phyloP scores from a whole-genome alignment of 192 early-diverging fungal genomes.

The Obelidium mucronatum region DNA sequence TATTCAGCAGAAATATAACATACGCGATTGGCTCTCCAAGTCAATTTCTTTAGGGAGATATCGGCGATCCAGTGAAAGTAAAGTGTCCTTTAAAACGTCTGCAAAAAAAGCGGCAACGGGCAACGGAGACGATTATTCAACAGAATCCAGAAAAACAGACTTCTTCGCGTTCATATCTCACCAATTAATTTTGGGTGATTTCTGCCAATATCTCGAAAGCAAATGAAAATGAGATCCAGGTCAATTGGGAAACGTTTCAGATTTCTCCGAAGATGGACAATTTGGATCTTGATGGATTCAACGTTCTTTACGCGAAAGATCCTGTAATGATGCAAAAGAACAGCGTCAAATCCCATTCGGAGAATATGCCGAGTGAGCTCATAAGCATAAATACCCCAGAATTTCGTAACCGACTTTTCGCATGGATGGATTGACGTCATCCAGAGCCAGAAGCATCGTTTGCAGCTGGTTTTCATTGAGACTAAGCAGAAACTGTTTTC shows the following conservation, averaged over 20 bases:
- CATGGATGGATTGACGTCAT: constrained; percentile 73
- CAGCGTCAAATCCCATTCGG: not conserved
- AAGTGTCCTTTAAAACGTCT: constrained; percentile 54
- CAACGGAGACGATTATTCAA: too few relatives aligned
- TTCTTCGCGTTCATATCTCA: not conserved
- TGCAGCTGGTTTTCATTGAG: constrained; percentile 79
- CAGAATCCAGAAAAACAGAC: not conserved
- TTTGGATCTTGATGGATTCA: constrained; percentile 49
- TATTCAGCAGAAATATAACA: constrained; percentile 7
- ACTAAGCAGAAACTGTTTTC: constrained; percentile 37
- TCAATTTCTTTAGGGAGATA: constrained; percentile 76
- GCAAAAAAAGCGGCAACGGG: too few relatives aligned
- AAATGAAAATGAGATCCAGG: constrained; percentile 69
- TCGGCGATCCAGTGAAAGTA: constrained; percentile 70
- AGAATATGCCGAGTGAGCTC: not conserved
- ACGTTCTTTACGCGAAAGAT: not conserved
- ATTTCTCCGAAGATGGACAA: constrained; percentile 66
- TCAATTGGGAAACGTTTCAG: constrained; percentile 76
- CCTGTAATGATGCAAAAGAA: too few relatives aligned
- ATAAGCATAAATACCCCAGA: constrained; percentile 68
- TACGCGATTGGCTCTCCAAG: constrained; percentile 72
- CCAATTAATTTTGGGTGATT: constrained; percentile 55
- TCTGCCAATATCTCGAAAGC: constrained; percentile 69
- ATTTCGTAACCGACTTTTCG: constrained; percentile 78
- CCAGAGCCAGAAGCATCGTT: constrained; percentile 76